phyloP scores from a whole-genome alignment of 371 early-diverging fungal genomes.

The Coemansia sp. region DNA sequence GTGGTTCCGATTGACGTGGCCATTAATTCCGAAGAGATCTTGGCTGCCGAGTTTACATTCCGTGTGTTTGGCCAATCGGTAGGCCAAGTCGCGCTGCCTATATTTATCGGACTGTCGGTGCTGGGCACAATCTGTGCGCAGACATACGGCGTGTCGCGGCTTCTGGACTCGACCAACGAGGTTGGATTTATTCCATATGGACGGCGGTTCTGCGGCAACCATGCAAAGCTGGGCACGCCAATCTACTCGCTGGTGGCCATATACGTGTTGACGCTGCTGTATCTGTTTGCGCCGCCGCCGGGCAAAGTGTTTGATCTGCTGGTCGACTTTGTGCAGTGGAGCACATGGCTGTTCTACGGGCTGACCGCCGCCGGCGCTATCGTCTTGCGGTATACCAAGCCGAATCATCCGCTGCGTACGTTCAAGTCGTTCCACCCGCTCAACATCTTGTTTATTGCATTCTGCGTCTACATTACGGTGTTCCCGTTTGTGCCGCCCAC shows the following conservation, averaged over 20 bases:
- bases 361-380: slow-evolving; percentile 52
- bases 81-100: slow-evolving; percentile 53
- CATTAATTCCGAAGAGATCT: slow-evolving; percentile 61
- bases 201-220: slow-evolving; percentile 36
- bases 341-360: slow-evolving; percentile 59
- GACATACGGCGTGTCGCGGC: slow-evolving; percentile 54
- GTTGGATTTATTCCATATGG: slow-evolving; percentile 54
- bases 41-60: slow-evolving; percentile 53
- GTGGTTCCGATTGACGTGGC: slow-evolving; percentile 73
- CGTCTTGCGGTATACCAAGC: slow-evolving; percentile 47
- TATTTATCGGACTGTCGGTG: slow-evolving; percentile 54
- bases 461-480: slow-evolving; percentile 48
- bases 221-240: slow-evolving; percentile 52
- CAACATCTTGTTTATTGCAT: slow-evolving; percentile 48
- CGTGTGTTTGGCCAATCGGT: slow-evolving; percentile 53
- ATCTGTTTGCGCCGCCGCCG: slow-evolving; percentile 57
- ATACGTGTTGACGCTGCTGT: slow-evolving; percentile 51
- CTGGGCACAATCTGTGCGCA: slow-evolving; percentile 54
- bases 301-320: slow-evolving; percentile 57
- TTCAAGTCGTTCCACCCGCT: slow-evolving; percentile 47
- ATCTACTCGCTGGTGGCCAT: slow-evolving; percentile 50
- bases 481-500: slow-evolving; percentile 53
- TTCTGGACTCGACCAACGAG: slow-evolving; percentile 54
- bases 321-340: slow-evolving; percentile 56
- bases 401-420: slow-evolving; percentile 36